Evolutionary conservation across 768 basidiomycete genomes (phyloP), one percentile per base, ranked within the genome.

Genomic region (button mushroom (Agaricus bisporus)): DNA sequence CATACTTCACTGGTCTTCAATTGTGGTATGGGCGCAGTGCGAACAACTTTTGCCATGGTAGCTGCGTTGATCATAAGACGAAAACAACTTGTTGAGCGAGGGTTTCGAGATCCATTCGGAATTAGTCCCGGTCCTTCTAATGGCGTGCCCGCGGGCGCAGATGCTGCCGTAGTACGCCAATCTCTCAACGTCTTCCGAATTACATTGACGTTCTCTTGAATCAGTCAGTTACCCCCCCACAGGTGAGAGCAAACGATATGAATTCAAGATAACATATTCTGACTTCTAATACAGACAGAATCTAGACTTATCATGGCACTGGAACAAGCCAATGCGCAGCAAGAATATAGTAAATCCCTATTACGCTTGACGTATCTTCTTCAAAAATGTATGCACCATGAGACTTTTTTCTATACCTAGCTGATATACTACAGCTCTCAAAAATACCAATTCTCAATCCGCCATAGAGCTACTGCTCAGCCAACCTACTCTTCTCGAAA

Each of bases 21-120:
- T 46, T 98, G 95, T 65, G 95, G 97, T 29, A 93, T 95, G 84
- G 97, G 97, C 42, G 92, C 91, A 2, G 95, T 98, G 1, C 80
- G 95, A 17, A 95, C 94, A 2, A 98, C 95, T 0, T 98, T 97
- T 64, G 93, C 91, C 3, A 98, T 98, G 97, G 81, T 86, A n/a
- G 91, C 93, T 6, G 94, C 95, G 0, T 82, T 85, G 53, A 75
- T 99, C 35, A 77, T 98, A 1, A 76, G 95, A 41, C 75, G 95
- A 45, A 89, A 86, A 61, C 87, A 91, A 64, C 68, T 86, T 10
- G 72, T 88, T 25, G 60, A 76, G 14, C 70, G 74, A 26, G 91
- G 90, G 1, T 67, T 85, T 44, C 76, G 78, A 3, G 95, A 98
- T 64, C 92, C 95, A 0, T 97, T 92, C 65, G 75, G 77, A 4